Conservation (phyloP, 345 rosid genomes). For the Linum trigynum region DNA sequence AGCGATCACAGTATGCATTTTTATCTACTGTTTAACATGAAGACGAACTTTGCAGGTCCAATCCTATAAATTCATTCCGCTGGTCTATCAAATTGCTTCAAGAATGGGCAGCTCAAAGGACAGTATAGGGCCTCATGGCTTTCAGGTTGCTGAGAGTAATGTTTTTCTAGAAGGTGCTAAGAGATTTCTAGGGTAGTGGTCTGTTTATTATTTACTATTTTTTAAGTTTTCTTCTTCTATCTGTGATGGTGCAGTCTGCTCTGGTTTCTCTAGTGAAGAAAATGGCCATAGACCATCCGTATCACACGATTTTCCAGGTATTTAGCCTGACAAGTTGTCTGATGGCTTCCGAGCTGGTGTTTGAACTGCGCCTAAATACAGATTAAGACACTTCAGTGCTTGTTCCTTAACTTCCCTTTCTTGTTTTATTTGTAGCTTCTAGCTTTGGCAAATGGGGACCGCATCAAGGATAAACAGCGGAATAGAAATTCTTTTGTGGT, state of each 20-base stretch:
- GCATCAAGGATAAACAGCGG: slow-evolving; percentile 88
- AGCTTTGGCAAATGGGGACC: slow-evolving; percentile 93
- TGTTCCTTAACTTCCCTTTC: neutral
- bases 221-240: slow-evolving; percentile 16
- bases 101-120: slow-evolving; percentile 85
- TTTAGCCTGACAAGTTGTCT: neutral
- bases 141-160: slow-evolving; percentile 52
- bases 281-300: slow-evolving; percentile 97
- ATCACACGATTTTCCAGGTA: slow-evolving; percentile 93
- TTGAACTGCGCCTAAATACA: neutral
- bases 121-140: slow-evolving; percentile 46
- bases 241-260: slow-evolving; percentile 59
- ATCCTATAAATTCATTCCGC: slow-evolving; percentile 82
- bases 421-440: slow-evolving; percentile 50
- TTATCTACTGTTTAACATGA: neutral
- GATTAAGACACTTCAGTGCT: neutral
- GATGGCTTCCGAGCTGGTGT: neutral
- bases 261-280: slow-evolving; percentile 83
- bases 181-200: neutral
- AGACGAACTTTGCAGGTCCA: slow-evolving; percentile 51
- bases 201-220: neutral
- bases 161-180: neutral
- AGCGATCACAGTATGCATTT: neutral
- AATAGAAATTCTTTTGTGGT: slow-evolving; percentile 87
- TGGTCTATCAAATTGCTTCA: slow-evolving; percentile 94